Evolutionary conservation across 2,329 filamentous ascomycete species (phyloP), one percentile per base, ranked within the genome.

Genomic region (Huntiella bhutanensis): DNA sequence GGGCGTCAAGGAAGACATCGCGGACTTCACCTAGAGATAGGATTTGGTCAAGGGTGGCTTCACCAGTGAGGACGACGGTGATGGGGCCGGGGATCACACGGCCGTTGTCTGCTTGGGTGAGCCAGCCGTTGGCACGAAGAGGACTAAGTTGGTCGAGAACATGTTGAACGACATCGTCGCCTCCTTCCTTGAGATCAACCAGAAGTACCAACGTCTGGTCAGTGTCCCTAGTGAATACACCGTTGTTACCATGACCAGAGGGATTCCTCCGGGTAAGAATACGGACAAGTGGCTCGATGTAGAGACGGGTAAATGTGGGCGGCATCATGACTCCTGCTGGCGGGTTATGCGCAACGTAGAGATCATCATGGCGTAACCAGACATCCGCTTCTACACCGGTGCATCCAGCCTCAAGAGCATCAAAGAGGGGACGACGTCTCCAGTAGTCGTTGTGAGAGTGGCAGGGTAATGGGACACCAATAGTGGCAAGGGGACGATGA

Each of bases 401-500:
- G 53, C 74, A 80, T 5, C 75, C 73, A 4, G 69, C 67, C 5
- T 62, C 58, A 1, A 79, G 57, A 16, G 79, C 80, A 8, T 73
- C 73, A 53, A 71, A 77, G 3, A 84, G 63, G 0, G 79, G 77
- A 0, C 71, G 63, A 13, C 64, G 63, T 42, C 75, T 70, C 73
- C 74, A 79, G 58, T 82, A 83, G 57, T 83, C 78, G 53, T 82
- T 82, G 56, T 82, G 77, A 1, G 73, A 78, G 56, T 81, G 77
- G 51, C 75, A 78, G 1, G 64, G 62, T 28, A 77, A 66, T 1
- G 75, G 73, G 2, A 63, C 55, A 13, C 34, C 40, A 7, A 43
- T 41, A 10, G 74, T 62, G 42, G 16, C 41, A 22, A 50, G 37
- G 16, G 36, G n/a, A 16, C 22, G 22, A 5, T 39, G 16, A n/a